Base-by-base conservation (phyloP, 371 early-diverging fungal species). In the Rhizopus sp. region DNA sequence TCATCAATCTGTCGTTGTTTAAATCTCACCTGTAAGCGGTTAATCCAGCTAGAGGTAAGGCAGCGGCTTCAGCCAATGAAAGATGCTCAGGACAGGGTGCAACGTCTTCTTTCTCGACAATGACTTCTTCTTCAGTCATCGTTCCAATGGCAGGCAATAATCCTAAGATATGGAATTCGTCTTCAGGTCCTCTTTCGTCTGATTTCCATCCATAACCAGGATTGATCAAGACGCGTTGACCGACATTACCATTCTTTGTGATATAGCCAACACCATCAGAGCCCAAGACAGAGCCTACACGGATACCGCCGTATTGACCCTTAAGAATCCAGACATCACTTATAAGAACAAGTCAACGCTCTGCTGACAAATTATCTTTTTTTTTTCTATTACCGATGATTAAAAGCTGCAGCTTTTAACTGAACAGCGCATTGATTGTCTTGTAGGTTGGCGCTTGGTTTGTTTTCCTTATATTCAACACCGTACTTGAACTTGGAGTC, bases 11-110 rank as follows among this genome's bases (percentile, higher is more conserved):
- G 23, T 23, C 23, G 23, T 2, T 23, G 23, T 41, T 32, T n/a
- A 15, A n/a, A 33, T 17, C 12, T 34, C 67, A 73, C 75, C 78
- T 73, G 54, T 70, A 85, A 12, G 89, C 89, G 8, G 90, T 90
- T 52, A 90, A 57, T 30, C 87, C 88, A 16, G 87, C 90, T 15
- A 88, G 63, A 4, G 90, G 88, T 42, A 90, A 58, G 33, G 88
- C 86, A 13, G 89, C 87, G 3, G 86, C 89, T 60, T 90, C 84
- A n/a, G 70, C 73, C 39, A 65, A 69, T 5, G 84, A 66, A 15
- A 90, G 67, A 61, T 88, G 88, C 1, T 63, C 72, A 3, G 90
- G 90, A 31, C 73, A 81, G 33, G 75, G 72, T 34, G 79, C 71
- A 8, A 85, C 48, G 30, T 83, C 78, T 0, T 75, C 66, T 16